Percentiles rank a stretch among this genome's conserved stretches.
These are phyloP conservation scores for Pichia eremophila DNA, from an alignment of 805 yeast genomes.

Conservation along the genomic window DNA sequence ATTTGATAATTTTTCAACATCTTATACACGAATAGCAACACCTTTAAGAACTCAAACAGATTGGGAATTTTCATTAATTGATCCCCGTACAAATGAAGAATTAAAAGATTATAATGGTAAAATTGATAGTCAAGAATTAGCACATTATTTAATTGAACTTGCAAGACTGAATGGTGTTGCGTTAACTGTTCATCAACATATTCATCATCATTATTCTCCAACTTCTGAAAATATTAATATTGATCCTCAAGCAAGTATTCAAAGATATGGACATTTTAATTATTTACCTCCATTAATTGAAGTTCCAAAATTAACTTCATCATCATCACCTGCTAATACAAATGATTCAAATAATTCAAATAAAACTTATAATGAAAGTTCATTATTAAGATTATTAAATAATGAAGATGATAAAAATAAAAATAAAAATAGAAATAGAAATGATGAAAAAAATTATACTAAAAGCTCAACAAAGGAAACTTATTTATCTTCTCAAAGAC, in stretches of 20 bases:
- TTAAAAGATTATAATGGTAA: conserved; percentile 36
- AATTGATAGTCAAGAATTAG: conserved; percentile 45
- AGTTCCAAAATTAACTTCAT: conserved; percentile 60
- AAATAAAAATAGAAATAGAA: conserved; percentile 3
- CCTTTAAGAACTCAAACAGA: conserved; percentile 33
- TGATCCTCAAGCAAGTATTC: conserved; percentile 45
- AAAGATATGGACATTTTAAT: conserved; percentile 63
- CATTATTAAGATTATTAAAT: conserved; percentile 37
- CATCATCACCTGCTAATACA: conserved; percentile 34
- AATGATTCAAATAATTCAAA: conserved; percentile 16
- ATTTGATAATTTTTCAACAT: neutral
- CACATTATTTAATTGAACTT: conserved; percentile 46
- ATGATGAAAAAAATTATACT: neutral
- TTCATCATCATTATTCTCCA: conserved; percentile 65
- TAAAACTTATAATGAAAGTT: conserved; percentile 27
- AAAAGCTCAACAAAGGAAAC: neutral
- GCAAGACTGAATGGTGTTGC: conserved; percentile 50
- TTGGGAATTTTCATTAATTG: conserved; percentile 52
- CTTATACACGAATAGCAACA: conserved; percentile 10
- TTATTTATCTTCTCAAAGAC: conserved; percentile 4
- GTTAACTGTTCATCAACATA: conserved; percentile 76
- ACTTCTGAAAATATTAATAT: conserved; percentile 23
- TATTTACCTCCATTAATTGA: conserved; percentile 63
- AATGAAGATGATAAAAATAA: conserved; percentile 11
- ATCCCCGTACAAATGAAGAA: conserved; percentile 35